A percentile compares a stretch with the other conserved stretches of the same genome.
These are phyloP conservation scores for Fraxinus americana DNA, from an alignment of 257 asterid genomes.

Conservation along the genomic window DNA sequence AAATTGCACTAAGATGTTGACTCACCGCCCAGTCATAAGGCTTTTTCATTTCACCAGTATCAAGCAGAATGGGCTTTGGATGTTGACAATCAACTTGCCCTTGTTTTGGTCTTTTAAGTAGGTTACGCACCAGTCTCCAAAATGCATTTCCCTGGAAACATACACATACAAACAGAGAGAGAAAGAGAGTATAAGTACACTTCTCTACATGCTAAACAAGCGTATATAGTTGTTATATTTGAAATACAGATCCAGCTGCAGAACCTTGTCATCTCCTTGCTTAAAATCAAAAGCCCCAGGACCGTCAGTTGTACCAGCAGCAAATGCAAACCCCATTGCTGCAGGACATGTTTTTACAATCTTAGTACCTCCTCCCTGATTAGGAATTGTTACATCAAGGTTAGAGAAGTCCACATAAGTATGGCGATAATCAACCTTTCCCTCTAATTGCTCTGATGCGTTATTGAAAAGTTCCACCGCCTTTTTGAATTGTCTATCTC, in stretches of 20 bases:
- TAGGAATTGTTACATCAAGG: slow-evolving; percentile 66
- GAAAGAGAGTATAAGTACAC: slow-evolving; percentile 14
- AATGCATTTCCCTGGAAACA: slow-evolving; percentile 77
- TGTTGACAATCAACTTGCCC: slow-evolving; percentile 81
- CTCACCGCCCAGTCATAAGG: slow-evolving; percentile 99
- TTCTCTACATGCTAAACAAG: slow-evolving; percentile 7
- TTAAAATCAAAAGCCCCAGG: slow-evolving; percentile 99
- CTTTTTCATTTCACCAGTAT: slow-evolving; percentile 92
- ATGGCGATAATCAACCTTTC: slow-evolving; percentile 82
- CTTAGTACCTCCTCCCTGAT: slow-evolving; percentile 55
- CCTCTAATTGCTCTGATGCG: slow-evolving; percentile 73
- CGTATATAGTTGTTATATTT: slow-evolving; percentile 6
- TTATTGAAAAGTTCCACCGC: slow-evolving; percentile 74
- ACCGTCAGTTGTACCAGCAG: slow-evolving; percentile 99
- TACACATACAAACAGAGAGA: not conserved
- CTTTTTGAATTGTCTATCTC: slow-evolving; percentile 84
- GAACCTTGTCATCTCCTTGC: slow-evolving; percentile 90
- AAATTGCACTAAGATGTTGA: slow-evolving; percentile 27
- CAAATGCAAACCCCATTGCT: slow-evolving; percentile 99
- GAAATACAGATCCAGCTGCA: slow-evolving; percentile 8
- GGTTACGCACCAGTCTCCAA: slow-evolving; percentile 84
- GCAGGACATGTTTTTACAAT: slow-evolving; percentile 90
- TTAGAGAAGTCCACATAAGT: slow-evolving; percentile 75
- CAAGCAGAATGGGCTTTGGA: slow-evolving; percentile 94
- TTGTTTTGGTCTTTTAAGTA: slow-evolving; percentile 71